Base-by-base conservation (phyloP, 441 rosid species). In the Metrosideros polymorpha region DNA sequence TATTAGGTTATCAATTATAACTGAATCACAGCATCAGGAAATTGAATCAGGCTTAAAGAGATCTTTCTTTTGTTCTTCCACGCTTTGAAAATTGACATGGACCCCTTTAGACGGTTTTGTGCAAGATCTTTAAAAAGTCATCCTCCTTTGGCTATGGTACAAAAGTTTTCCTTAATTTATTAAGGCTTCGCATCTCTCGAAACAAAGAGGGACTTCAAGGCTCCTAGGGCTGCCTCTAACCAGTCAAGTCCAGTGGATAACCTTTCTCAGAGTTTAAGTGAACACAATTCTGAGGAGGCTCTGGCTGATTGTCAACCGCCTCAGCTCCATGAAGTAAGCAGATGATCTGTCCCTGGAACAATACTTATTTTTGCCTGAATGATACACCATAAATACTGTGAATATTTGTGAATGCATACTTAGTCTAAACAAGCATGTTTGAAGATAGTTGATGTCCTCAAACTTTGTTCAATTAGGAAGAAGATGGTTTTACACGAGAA, bases 111-210 rank as follows among this genome's bases (percentile, higher is more conserved):
- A 71, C 0, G 6, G n/a, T 22, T 66, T 39, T 42, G n/a, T 3
- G 47, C 29, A 24, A 1, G 49, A 75, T 75, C 49, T 71, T 71
- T 71, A 39, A 24, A 5, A 71, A 0, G 82, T 75, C 49, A 39
- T 24, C 63, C 59, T 84, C 82, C 18, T 88, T 85, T 59, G 86
- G 88, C 22, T 87, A 56, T 43, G 85, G 75, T 83, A 42, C 56
- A 61, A 75, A 29, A 57, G 59, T 52, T 85, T 89, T 94, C 93
- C 94, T 95, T 91, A 89, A 94, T 92, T 50, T 75, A 45, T 77
- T 63, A 92, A 98, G 99, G 98, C 91, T 93, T 91, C 90, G 96
- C 99, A 89, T 93, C 99, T 85, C 89, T 93, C 45, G 99, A 96
- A 92, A 95, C 98, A 61, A 96, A 95, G 92, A 92, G 97, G 90